These are phyloP conservation scores for Zygosaccharomyces lentus DNA, from an alignment of 805 yeast genomes.

Conservation along the genomic window DNA sequence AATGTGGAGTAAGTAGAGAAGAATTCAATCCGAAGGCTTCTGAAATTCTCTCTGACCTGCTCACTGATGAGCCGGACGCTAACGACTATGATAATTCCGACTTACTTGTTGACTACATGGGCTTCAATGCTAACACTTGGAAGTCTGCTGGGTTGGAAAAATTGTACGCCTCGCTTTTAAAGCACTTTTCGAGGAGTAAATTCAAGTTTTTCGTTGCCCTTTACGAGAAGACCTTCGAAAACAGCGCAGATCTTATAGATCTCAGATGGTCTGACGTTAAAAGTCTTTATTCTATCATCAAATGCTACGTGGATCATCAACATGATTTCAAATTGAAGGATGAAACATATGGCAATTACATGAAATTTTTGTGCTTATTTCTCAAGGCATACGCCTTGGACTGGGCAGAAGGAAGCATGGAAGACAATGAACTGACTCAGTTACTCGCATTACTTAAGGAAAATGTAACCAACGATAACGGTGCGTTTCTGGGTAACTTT, in stretches of 20 bases:
- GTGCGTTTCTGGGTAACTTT: constrained; percentile 25
- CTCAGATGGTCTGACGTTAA: constrained; percentile 15
- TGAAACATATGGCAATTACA: constrained; percentile 24
- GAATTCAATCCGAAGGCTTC: constrained; percentile 18
- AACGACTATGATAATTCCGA: constrained; percentile 23
- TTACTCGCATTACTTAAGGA: constrained; percentile 18
- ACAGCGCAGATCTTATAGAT: constrained; percentile 4
- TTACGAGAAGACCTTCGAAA: constrained; percentile 17
- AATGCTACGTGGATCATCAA: not conserved
- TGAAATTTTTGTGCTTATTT: constrained; percentile 22
- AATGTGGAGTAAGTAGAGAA: constrained; percentile 13
- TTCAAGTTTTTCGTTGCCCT: constrained; percentile 30
- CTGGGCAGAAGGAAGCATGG: not conserved
- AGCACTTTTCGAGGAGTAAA: constrained; percentile 23
- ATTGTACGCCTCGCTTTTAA: constrained; percentile 15
- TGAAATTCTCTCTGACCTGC: constrained; percentile 27
- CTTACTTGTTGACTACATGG: constrained; percentile 20
- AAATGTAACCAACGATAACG: constrained; percentile 26
- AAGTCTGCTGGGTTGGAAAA: constrained; percentile 16
- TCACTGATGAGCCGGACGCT: constrained; percentile 15
- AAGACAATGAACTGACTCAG: constrained; percentile 13
- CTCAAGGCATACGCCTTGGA: constrained; percentile 22
- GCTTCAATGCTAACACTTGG: constrained; percentile 31
- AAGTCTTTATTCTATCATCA: constrained; percentile 15
- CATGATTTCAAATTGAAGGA: constrained; percentile 32